Evolutionary conservation across 1,284 basidiomycete species (phyloP).

Genomic region (Trichosporon sp.): DNA sequence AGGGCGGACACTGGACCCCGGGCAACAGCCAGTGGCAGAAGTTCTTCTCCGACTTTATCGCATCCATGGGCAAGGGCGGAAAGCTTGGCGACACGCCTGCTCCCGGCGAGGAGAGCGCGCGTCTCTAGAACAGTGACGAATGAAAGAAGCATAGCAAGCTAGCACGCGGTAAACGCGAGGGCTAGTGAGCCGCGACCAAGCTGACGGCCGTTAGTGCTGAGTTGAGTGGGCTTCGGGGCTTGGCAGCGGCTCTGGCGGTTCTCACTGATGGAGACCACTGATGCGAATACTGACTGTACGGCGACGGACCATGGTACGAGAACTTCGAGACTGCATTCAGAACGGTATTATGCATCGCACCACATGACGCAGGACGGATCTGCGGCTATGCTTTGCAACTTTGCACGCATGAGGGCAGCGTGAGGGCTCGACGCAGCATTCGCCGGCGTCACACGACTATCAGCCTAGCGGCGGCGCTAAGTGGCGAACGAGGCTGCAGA

Average conservation of each 20-base stretch:
- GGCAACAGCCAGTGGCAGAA: background rate
- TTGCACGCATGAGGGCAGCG: background rate
- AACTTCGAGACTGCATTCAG: too few species aligned
- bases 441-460: background rate
- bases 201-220: too few species aligned
- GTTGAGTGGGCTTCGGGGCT: too few species aligned
- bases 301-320: too few species aligned
- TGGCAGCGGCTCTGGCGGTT: too few species aligned
- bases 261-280: too few species aligned
- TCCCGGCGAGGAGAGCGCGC: background rate
- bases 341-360: too few species aligned
- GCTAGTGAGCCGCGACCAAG: too few species aligned
- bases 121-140: background rate
- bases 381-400: background rate
- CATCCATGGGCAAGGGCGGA: background rate
- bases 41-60: slow-evolving; percentile 6
- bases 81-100: background rate
- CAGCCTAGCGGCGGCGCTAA: background rate
- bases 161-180: too few species aligned
- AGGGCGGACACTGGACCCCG: slow-evolving; percentile 40
- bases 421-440: background rate
- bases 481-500: background rate
- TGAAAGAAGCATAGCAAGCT: too few species aligned
- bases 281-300: too few species aligned
- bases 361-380: background rate